Base-by-base conservation (phyloP, 495 filamentous ascomycete genomes). In the Xylaria castorea region DNA sequence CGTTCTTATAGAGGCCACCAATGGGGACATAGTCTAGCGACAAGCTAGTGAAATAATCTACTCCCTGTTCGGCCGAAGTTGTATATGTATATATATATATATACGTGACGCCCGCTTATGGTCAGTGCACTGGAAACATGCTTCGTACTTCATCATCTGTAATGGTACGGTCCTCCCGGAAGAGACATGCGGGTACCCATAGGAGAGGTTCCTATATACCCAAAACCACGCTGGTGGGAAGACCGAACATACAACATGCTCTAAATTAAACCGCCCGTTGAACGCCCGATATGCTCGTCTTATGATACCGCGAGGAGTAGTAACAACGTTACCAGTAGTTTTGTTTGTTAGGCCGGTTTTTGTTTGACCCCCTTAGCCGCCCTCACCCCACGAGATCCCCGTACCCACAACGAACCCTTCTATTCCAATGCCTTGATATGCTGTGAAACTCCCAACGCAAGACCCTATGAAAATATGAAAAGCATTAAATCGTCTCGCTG, bases 351-450 rank as follows among this genome's bases (percentile, higher is more conserved):
- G 11, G 38, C 38, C 11, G 14, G 11, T 42, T 9, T 40, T 68
- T 27, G 5, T 42, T n/a, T 27, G 1, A 42, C 50, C n/a, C 60
- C 63, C 30, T 36, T 25, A 53, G 46, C 27, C 61, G 61, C 32
- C 30, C 14, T 53, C 48, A n/a, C 16, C 46, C 20, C n/a, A 30
- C 62, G 0, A 4, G 18, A 32, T 48, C 42, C 40, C 16, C 42
- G 7, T 66, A 66, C 36, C 62, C 16, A 25, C n/a, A n/a, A 55
- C 3, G 22, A 66, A 53, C 20, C 64, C 40, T 67, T 67, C 48
- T 46, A 34, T 46, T 5, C 27, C 25, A n/a, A 8, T 32, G 16
- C 48, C 27, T 65, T 25, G 44, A 53, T 27, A n/a, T 53, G 18
- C 63, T 50, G 18, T 12, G 5, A 36, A 20, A 50, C 44, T 18